Evolutionary conservation across 345 rosid species (phyloP), one percentile per base, ranked within the genome.

Genomic region (Euclidium syriacum): DNA sequence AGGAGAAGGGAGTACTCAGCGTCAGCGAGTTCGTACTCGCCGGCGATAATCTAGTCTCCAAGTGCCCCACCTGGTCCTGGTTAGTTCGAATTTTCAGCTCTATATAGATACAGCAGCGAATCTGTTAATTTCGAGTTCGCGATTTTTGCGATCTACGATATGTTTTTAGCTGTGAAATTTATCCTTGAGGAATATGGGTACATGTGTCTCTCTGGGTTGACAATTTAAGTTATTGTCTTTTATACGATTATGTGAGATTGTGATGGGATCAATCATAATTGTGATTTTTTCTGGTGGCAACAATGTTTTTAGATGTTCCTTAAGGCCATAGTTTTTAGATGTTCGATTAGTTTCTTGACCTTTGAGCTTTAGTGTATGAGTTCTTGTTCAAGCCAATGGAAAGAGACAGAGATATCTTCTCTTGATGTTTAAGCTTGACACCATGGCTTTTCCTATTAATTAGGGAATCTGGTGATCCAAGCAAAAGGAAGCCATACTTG

Each of bases 11-110:
- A 55, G 99, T 95, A 18, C 94, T 94, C 52, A 87, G 97, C 78
- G 97, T 90, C 76, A 66, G 71, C 78, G 99, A 94, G 70, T 90
- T 94, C 70, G 54, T 86, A 44, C 74, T 90, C 54, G 97, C 97
- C 56, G 99, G 99, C 0, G 96, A 95, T 58, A 95, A 95, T 71
- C 97, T 94, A 67, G 99, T 90, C 70, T 78, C 96, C 51, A 94
- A 94, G 75, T 94, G 99, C 75, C 99, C 99, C 15, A 94, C 99
- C 62, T 90, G 99, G 99, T 94, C 97, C 23, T 94, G 99, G 99
- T 90, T 64, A 33, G 75, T 57, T 42, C 34, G 1, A 64, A 35
- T 20, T 64, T 49, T 25, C 38, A 47, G 4, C 7, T 36, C 34
- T 62, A 32, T 42, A 9, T 33, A 10, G 34, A 69, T 10, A 4